Conservation (phyloP, 202 grass and related monocot genomes). For the Zoysia matrella region DNA sequence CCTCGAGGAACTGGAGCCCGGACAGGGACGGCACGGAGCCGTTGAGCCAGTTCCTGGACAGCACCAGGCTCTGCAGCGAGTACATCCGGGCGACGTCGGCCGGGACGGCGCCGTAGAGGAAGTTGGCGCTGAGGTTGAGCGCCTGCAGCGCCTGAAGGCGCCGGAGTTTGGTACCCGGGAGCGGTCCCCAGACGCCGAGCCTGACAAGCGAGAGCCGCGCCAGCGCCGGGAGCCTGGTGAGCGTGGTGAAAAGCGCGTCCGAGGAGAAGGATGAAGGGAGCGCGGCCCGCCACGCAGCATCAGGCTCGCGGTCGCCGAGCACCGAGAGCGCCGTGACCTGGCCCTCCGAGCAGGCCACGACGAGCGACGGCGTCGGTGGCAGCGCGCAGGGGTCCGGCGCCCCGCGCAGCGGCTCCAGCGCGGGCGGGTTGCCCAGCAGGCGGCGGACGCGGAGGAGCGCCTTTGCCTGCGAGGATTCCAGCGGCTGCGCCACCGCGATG, state of each 20-base stretch:
- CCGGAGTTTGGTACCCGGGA: too few relatives aligned
- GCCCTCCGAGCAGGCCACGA: slow-evolving; percentile 53
- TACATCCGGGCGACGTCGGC: too few relatives aligned
- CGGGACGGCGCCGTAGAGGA: too few relatives aligned
- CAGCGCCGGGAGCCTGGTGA: slow-evolving; percentile 51
- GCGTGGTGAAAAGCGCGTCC: slow-evolving; percentile 88
- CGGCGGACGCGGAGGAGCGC: slow-evolving; percentile 59
- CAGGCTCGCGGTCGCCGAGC: slow-evolving; percentile 42
- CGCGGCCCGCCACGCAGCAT: neutral
- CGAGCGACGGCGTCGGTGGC: slow-evolving; percentile 44
- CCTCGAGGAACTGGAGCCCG: too few relatives aligned
- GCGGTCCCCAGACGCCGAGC: too few relatives aligned
- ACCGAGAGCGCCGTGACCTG: slow-evolving; percentile 64
- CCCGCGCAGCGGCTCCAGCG: too few relatives aligned
- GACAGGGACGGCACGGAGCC: too few relatives aligned
- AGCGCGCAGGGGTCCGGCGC: slow-evolving; percentile 62
- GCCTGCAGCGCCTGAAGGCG: too few relatives aligned
- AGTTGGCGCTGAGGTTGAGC: too few relatives aligned
- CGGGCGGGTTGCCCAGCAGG: slow-evolving; percentile 53
- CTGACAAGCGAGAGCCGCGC: slow-evolving; percentile 25
- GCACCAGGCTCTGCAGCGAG: too few relatives aligned
- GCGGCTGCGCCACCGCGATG: slow-evolving; percentile 31
- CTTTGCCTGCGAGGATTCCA: slow-evolving; percentile 63
- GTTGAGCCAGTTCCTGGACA: too few relatives aligned
- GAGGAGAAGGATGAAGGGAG: slow-evolving; percentile 66